Evolutionary conservation across 495 filamentous ascomycete genomes (phyloP), one percentile per base, ranked within the genome.

Genomic region (Neurospora sp.): DNA sequence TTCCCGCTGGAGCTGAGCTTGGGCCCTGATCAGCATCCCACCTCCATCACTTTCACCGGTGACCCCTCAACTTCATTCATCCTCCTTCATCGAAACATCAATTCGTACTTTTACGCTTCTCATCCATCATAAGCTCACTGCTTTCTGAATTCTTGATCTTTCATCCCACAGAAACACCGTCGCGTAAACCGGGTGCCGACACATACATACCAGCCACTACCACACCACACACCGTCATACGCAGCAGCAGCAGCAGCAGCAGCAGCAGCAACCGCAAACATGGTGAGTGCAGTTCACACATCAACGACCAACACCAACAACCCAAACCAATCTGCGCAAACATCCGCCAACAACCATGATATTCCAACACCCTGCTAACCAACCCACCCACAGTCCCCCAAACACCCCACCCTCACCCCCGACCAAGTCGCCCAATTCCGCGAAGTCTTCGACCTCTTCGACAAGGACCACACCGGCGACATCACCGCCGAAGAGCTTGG

Each of bases 361-460:
- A 34, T 34, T 4, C 28, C 54, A 62, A 19, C 15, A 8, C 13
- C 13, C 6, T 34, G 34, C 54, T 66, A 9, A 66, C 15, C 54
- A 7, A 34, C 15, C 54, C 28, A 15, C 54, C 13, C 28, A 1
- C 15, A 62, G 54, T 9, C 54, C 3, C 15, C 15, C 15, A 66
- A 66, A 66, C 1, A 59, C 48, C 38, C 72, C 17, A 40, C 72
- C 38, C 66, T 73, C 45, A 70, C 19, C 69, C 38, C 69, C 31
- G 73, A 74, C 28, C 92, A 96, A 86, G 91, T 96, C 74, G 94
- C 93, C 78, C 93, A 96, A 84, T 96, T 94, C 85, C 95, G 93
- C 88, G 92, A 96, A 83, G 93, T 93, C 39, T 96, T 96, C 84
- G 94, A 93, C 81, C 89, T 96, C 21, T 96, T 96, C 82, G 94